A percentile compares a stretch with the other conserved stretches of the same genome.
These are phyloP conservation scores for Fusarium chaquense DNA, from an alignment of 2,329 filamentous ascomycete genomes.

Conservation along the genomic window DNA sequence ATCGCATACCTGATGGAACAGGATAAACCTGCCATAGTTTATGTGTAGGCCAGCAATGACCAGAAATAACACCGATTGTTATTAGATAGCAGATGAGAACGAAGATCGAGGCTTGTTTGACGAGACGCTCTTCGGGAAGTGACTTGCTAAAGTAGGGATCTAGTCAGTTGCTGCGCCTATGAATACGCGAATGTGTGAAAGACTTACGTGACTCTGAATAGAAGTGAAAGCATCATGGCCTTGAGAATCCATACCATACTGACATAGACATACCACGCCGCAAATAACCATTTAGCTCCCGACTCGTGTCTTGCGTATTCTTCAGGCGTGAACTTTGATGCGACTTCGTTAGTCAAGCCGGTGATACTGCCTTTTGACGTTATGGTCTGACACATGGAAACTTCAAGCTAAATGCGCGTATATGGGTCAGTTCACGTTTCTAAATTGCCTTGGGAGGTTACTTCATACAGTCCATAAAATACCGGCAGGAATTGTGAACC, in stretches of 20 bases:
- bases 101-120: neutral
- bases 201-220: neutral
- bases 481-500: neutral
- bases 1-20: neutral
- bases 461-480: neutral
- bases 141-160: neutral
- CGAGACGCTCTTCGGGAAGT: neutral
- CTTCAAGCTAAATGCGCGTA: neutral
- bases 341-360: neutral
- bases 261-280: neutral
- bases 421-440: neutral
- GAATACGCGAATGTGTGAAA: neutral
- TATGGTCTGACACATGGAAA: neutral
- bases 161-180: neutral
- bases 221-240: neutral
- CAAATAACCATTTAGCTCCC: neutral
- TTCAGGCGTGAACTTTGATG: neutral
- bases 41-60: neutral
- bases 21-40: neutral
- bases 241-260: neutral
- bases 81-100: neutral
- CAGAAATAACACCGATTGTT: neutral
- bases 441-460: neutral
- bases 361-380: neutral
- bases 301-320: neutral